Base-by-base conservation (phyloP, 176 grass and related monocot species). In the Ensete ventricosum region DNA sequence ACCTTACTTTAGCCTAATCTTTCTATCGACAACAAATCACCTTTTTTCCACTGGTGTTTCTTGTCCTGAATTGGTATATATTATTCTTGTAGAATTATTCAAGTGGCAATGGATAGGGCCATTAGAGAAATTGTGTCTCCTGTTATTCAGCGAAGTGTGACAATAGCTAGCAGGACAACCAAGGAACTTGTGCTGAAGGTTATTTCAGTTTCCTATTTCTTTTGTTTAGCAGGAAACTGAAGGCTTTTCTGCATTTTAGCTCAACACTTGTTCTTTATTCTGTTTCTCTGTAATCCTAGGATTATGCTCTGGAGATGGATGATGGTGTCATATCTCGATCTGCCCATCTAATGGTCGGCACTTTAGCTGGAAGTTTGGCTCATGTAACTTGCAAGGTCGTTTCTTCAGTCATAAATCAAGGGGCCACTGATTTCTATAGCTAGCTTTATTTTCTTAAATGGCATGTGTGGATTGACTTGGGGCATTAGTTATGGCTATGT, bases 111-210 rank as follows among this genome's bases (percentile, higher is more conserved):
- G 86, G 94, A 97, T 81, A 93, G 84, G 80, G 85, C 93, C 79
- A 88, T 93, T 57, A 93, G 83, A 82, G 93, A 97, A 78, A 97
- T 97, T 66, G 85, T 97, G 77, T 87, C 82, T 62, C 90, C 94
- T 78, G 94, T 97, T 77, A 97, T 97, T 83, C 90, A 93, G 80
- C 86, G 90, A 84, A 97, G 94, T 87, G 90, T 97, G 74, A 97
- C 94, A 55, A 97, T 97, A 77, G 90, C 90, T 83, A 91, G 84
- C 82, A 85, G 94, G 76, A 97, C 94, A 19, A 91, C 94, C 1
- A 97, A 97, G 64, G 94, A 97, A 83, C 90, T 97, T 82, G 92
- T 93, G 82, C 70, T 97, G 72, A 97, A 97, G 94, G 91, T 95
- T 69, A 64, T 67, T 64, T 62, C 13, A 62, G 2, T 62, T 62